Evolutionary conservation across 331 rosid genomes (phyloP).

Genomic region (Pyracantha coccinea): DNA sequence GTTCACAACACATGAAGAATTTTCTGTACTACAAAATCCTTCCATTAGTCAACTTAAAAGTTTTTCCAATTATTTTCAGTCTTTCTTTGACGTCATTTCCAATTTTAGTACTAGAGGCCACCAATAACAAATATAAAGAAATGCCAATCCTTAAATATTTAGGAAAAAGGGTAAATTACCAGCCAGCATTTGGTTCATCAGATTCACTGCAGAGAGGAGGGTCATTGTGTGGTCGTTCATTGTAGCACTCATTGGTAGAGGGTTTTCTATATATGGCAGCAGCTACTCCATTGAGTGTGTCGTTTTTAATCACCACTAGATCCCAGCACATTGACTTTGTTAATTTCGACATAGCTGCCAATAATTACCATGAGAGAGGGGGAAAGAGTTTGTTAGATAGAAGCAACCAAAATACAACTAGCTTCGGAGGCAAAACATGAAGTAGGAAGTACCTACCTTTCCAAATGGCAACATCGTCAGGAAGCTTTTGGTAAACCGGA

Average conservation of each 20-base stretch:
- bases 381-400: conserved; percentile 1
- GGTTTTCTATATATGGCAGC: conserved; percentile 80
- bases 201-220: conserved; percentile 66
- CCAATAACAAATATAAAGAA: background rate
- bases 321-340: conserved; percentile 90
- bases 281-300: conserved; percentile 60
- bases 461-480: conserved; percentile 70
- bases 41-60: background rate
- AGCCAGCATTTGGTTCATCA: conserved; percentile 70
- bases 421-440: background rate
- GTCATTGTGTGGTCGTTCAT: conserved; percentile 35
- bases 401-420: background rate
- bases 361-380: conserved; percentile 1
- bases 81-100: background rate
- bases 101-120: background rate
- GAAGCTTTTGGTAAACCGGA: conserved; percentile 72
- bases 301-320: conserved; percentile 45
- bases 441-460: conserved; percentile 30
- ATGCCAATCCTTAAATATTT: background rate
- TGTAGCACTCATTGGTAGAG: conserved; percentile 65
- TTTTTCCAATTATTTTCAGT: background rate
- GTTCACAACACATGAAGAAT: background rate
- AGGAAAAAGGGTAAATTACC: conserved; percentile 28
- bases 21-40: background rate
- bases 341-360: conserved; percentile 60